Percentiles rank a stretch among this genome's conserved stretches.
phyloP scores from a whole-genome alignment of 1,284 basidiomycete species.

The Fomes fomentarius region DNA sequence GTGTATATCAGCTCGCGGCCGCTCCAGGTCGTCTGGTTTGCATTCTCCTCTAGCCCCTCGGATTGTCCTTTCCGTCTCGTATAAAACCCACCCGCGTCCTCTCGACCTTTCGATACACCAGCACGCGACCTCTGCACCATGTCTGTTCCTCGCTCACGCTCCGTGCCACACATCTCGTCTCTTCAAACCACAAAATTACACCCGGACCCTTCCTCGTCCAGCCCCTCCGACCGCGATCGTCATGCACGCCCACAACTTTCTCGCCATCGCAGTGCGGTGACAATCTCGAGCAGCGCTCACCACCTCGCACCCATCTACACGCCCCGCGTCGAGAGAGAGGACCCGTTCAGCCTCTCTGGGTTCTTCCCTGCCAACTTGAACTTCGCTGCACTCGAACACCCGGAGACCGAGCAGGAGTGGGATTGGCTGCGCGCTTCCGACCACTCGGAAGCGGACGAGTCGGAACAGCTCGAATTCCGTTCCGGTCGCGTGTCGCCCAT shows the following conservation, averaged over 20 bases:
- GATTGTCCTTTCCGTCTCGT: constrained; percentile 5
- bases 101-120: not conserved
- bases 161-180: constrained; percentile 27
- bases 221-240: not conserved
- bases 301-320: constrained; percentile 15
- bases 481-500: constrained; percentile 28
- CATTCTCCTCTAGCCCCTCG: not conserved
- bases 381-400: constrained; percentile 26
- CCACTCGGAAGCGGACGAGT: constrained; percentile 25
- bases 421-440: constrained; percentile 38
- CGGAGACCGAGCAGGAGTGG: constrained; percentile 39
- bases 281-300: constrained; percentile 5
- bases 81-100: not conserved
- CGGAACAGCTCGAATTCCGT: constrained; percentile 21
- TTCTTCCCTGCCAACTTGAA: constrained; percentile 50
- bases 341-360: constrained; percentile 52
- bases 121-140: constrained; percentile 15
- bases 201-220: constrained; percentile 6
- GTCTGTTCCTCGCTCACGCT: constrained; percentile 35
- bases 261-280: constrained; percentile 28
- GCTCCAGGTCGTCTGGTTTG: constrained; percentile 5
- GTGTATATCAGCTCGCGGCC: not conserved
- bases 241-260: constrained; percentile 20
- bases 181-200: constrained; percentile 12
- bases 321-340: constrained; percentile 34